These are phyloP conservation scores for Vaccinium macrocarpon DNA, from an alignment of 148 eudicot species.

Conservation along the genomic window DNA sequence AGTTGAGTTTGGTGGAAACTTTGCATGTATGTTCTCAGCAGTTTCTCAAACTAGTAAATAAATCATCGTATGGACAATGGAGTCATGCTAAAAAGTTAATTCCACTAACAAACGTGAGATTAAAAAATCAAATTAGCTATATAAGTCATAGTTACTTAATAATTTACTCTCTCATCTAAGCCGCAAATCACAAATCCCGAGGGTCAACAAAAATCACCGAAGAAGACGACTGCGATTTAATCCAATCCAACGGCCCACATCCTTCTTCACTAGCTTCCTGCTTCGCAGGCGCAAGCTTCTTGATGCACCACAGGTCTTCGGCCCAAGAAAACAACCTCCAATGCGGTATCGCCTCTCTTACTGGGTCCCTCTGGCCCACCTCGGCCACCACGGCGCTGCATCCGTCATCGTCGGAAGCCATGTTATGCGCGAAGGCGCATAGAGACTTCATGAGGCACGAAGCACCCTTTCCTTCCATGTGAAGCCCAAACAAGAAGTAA, in stretches of 20 bases:
- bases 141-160: not conserved
- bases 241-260: conserved; percentile 43
- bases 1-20: not conserved
- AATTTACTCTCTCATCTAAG: not conserved
- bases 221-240: conserved; percentile 26
- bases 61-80: not conserved
- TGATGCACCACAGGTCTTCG: conserved; percentile 84
- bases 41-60: not conserved
- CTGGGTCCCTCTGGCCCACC: conserved; percentile 69
- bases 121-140: not conserved
- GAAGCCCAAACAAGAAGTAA: conserved; percentile 71
- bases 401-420: conserved; percentile 55
- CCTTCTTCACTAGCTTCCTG: conserved; percentile 8
- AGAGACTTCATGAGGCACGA: conserved; percentile 61
- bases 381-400: conserved; percentile 78
- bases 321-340: conserved; percentile 79
- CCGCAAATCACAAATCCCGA: conserved; percentile 45
- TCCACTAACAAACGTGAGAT: not conserved
- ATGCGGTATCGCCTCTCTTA: conserved; percentile 61
- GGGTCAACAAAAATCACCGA: conserved; percentile 62
- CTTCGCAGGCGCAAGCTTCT: conserved; percentile 38
- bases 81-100: not conserved
- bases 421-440: conserved; percentile 68
- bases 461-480: conserved; percentile 73
- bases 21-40: not conserved